Percentiles rank a stretch among this genome's conserved stretches.
phyloP scores from a whole-genome alignment of 2,329 filamentous ascomycete genomes.

The Botrytis squamosa region DNA sequence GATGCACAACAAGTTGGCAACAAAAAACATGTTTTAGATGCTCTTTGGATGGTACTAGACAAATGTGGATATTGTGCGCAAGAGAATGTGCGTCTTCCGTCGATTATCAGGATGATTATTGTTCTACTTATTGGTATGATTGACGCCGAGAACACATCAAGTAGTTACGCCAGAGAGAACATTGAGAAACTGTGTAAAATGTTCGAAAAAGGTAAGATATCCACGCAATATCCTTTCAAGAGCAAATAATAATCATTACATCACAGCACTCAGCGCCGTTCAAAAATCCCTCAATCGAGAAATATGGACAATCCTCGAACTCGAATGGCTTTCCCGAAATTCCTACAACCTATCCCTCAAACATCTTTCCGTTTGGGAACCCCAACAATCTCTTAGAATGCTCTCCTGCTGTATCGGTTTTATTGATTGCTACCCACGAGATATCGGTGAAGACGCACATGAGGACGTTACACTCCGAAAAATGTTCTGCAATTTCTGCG shows the following conservation, averaged over 20 bases:
- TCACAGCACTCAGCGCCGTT: conserved; percentile 39
- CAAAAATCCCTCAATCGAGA: conserved; percentile 42
- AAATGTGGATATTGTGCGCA: conserved; percentile 51
- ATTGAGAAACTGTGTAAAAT: conserved; percentile 54
- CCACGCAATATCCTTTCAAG: fast-evolving
- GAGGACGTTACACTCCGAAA: conserved; percentile 57
- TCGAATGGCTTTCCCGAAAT: conserved; percentile 83
- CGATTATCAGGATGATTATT: conserved; percentile 62
- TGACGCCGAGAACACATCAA: conserved; percentile 30
- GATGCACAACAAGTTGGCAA: conserved; percentile 70
- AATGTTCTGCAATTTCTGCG: conserved; percentile 71
- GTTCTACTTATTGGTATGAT: conserved; percentile 48
- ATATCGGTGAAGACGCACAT: conserved; percentile 43
- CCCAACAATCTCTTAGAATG: conserved; percentile 55
- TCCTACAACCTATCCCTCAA: conserved; percentile 75
- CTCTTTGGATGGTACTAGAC: conserved; percentile 59
- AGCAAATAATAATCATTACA: conserved; percentile 23
- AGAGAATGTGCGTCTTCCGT: conserved; percentile 56
- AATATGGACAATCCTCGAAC: conserved; percentile 61
- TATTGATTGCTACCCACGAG: conserved; percentile 50
- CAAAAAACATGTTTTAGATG: conserved; percentile 56
- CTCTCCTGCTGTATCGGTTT: conserved; percentile 53
- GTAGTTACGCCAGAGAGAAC: conserved; percentile 13
- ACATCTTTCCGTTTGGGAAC: conserved; percentile 55
- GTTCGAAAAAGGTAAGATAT: conserved; percentile 49